These are phyloP conservation scores for Rhynchosporium graminicola DNA, from an alignment of 2,329 filamentous ascomycete genomes.

Conservation along the genomic window DNA sequence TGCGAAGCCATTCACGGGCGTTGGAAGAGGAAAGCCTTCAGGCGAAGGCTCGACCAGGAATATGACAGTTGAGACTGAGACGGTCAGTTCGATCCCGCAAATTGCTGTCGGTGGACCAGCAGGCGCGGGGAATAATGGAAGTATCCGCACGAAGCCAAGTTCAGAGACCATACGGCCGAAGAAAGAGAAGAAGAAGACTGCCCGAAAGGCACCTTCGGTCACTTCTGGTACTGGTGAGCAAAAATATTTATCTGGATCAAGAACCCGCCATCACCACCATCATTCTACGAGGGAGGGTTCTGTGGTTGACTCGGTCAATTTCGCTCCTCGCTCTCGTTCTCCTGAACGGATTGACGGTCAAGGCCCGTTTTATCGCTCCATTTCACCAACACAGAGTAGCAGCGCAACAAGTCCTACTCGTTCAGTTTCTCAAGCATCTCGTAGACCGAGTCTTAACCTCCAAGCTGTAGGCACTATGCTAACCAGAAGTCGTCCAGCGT, in stretches of 20 bases:
- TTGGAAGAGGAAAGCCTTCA: slow-evolving; percentile 65
- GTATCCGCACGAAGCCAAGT: slow-evolving; percentile 82
- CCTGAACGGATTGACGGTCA: slow-evolving; percentile 33
- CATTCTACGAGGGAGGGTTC: slow-evolving; percentile 38
- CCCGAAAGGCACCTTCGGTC: slow-evolving; percentile 73
- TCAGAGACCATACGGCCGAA: slow-evolving; percentile 94
- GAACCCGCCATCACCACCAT: slow-evolving; percentile 45
- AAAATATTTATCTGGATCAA: slow-evolving; percentile 38
- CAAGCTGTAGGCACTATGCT: slow-evolving; percentile 48
- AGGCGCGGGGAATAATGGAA: slow-evolving; percentile 65
- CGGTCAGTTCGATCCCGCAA: slow-evolving; percentile 87
- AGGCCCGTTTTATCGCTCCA: slow-evolving; percentile 29
- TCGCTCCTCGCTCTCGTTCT: slow-evolving; percentile 19
- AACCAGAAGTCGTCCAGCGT: slow-evolving; percentile 59
- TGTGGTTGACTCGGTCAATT: slow-evolving; percentile 24
- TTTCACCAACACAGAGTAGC: slow-evolving; percentile 30
- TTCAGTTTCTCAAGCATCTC: slow-evolving; percentile 38
- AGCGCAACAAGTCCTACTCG: slow-evolving; percentile 33
- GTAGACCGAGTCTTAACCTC: slow-evolving; percentile 43
- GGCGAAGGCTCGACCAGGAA: slow-evolving; percentile 77
- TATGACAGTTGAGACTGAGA: slow-evolving; percentile 98
- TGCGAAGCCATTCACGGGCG: slow-evolving; percentile 67
- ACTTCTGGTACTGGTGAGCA: slow-evolving; percentile 72
- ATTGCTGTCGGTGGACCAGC: slow-evolving; percentile 70
- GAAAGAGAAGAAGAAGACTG: slow-evolving; percentile 83